These are phyloP conservation scores for Macrotyloma uniflorum DNA, from an alignment of 306 rosid species.

Conservation along the genomic window DNA sequence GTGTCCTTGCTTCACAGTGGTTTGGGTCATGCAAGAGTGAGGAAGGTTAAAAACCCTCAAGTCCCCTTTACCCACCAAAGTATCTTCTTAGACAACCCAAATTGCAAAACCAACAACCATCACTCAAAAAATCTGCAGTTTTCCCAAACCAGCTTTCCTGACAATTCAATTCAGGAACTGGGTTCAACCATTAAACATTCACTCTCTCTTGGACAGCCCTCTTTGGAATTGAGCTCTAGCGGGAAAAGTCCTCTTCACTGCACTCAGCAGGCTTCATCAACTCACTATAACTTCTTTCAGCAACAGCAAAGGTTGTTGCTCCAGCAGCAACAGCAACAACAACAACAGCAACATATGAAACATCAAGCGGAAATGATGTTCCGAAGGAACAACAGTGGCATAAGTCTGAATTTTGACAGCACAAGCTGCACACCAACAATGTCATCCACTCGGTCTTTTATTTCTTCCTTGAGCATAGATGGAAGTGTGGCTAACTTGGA, in stretches of 20 bases:
- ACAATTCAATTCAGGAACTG: conserved; percentile 62
- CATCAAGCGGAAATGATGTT: conserved; percentile 80
- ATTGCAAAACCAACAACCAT: conserved; percentile 42
- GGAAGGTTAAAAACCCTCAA: conserved; percentile 60
- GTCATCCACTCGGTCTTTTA: conserved; percentile 91
- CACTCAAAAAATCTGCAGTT: conserved; percentile 51
- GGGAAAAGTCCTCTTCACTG: conserved; percentile 76
- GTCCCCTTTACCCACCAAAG: conserved; percentile 63
- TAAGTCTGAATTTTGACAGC: conserved; percentile 84
- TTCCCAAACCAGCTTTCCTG: conserved; percentile 53
- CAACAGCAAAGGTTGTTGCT: conserved; percentile 69
- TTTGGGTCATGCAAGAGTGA: conserved; percentile 86
- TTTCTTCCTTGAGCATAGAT: conserved; percentile 94
- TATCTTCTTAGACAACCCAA: conserved; percentile 73
- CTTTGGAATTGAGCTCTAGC: conserved; percentile 69
- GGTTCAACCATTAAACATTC: conserved; percentile 52
- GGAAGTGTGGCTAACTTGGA: conserved; percentile 90
- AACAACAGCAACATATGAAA: conserved; percentile 70
- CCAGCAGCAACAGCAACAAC: conserved; percentile 63
- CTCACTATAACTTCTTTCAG: conserved; percentile 67
- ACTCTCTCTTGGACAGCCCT: conserved; percentile 60
- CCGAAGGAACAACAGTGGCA: conserved; percentile 74
- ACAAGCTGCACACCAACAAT: conserved; percentile 92
- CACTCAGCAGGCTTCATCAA: conserved; percentile 54
- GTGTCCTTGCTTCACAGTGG: conserved; percentile 75